A percentile compares a stretch with the other conserved stretches of the same genome.
Evolutionary conservation across 164 flowering plant species (phyloP).

Genomic region (Kingdonia uniflora): DNA sequence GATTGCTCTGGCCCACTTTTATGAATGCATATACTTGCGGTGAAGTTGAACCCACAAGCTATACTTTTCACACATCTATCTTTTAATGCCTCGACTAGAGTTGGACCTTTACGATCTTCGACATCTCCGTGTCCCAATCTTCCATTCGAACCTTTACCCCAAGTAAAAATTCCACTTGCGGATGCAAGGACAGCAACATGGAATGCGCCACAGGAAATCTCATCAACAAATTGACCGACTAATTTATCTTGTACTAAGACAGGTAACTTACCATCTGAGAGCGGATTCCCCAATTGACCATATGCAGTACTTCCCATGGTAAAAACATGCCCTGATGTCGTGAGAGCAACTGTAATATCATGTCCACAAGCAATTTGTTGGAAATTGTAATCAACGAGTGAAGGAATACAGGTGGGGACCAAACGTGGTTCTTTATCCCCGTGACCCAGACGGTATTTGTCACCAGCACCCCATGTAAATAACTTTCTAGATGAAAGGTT

Average conservation of each 20-base stretch:
- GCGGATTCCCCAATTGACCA: constrained; percentile 77
- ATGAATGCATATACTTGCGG: constrained; percentile 45
- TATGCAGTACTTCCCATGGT: constrained; percentile 54
- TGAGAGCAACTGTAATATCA: constrained; percentile 57
- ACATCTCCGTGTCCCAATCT: constrained; percentile 52
- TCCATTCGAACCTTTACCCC: constrained; percentile 65
- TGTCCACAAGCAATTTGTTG: constrained; percentile 76
- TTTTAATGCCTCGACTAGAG: constrained; percentile 41
- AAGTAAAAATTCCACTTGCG: constrained; percentile 63
- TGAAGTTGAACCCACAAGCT: constrained; percentile 47
- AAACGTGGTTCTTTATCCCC: constrained; percentile 55
- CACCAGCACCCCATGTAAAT: constrained; percentile 94
- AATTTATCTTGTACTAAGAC: constrained; percentile 62
- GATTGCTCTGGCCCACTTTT: constrained; percentile 52
- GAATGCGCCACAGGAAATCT: constrained; percentile 60
- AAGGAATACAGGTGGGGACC: constrained; percentile 55
- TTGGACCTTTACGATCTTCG: constrained; percentile 42
- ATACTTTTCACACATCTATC: constrained; percentile 41
- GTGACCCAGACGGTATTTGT: constrained; percentile 70
- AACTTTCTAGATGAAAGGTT: constrained; percentile 41
- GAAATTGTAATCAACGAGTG: constrained; percentile 59
- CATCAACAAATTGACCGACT: constrained; percentile 65
- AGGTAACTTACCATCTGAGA: constrained; percentile 49
- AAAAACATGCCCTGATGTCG: constrained; percentile 71
- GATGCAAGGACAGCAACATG: constrained; percentile 80